Base-by-base conservation (phyloP, 2,329 filamentous ascomycete genomes). In the Talaromyces rugulosus region DNA sequence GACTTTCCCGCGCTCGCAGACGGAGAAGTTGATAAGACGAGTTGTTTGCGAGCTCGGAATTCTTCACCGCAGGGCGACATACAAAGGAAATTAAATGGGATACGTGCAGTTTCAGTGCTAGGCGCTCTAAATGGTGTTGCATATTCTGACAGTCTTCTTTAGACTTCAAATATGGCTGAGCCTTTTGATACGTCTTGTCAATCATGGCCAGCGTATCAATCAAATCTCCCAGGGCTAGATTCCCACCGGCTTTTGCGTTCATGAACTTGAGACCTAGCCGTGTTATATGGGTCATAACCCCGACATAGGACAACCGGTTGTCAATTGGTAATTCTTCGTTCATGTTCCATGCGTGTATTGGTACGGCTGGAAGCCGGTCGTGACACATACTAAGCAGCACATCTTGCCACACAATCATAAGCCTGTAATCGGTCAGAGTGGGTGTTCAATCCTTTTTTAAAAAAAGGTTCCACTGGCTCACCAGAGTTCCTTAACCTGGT, bases 41-140 rank as follows among this genome's bases (percentile, higher is more conserved):
- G 7, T 47, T 33, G 36, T 44, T 34, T 3, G 36, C 64, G 59
- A 51, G 65, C 18, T 34, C 55, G 2, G 60, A 62, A 11, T 65
- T 65, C 66, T 80, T 83, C 67, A 86, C 79, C 2, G 83, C 83
- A 6, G 83, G 82, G 3, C 83, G 81, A 65, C 82, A 85, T 4
- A 85, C 74, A 64, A 85, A 82, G 1, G 83, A 85, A 36, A 81
- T 78, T 47, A 82, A 80, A 69, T 85, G 85, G 0, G 81, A 84
- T 27, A 80, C 78, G 68, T 85, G 81, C 54, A 86, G 76, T 64
- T 84, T 83, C 4, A 86, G 69, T 0, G 81, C 82, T 72, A 83
- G 81, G 62, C 85, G 81, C 66, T 86, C 82, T 0, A 85, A 72
- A 58, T 83, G 81, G 56, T 86, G 81, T 3, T 73, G 74, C 9